Base-by-base conservation (phyloP, 805 yeast species). In the Kodamaea kaohsiungensis region DNA sequence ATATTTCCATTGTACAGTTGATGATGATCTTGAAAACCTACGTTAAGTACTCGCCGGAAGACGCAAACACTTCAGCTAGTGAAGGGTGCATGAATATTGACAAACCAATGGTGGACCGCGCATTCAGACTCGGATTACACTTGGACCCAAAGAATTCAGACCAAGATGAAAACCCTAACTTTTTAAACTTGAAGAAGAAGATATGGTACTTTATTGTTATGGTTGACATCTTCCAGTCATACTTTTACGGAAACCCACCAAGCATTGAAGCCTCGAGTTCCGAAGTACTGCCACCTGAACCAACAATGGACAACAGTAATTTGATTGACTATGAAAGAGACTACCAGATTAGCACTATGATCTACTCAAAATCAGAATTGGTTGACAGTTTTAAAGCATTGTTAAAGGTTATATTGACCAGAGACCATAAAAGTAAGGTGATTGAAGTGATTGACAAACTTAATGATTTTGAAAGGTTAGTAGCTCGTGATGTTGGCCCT, bases 61-160 rank as follows among this genome's bases (percentile, higher is more conserved):
- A 43, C 22, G 43, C 43, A 13, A 19, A 39, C 18, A 16, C 25
- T 10, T 13, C 49, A 15, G 48, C 48, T 27, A 53, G 40, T 7
- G 45, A 43, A n/a, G 48, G 48, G 10, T 18, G 51, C 4, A 17
- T 53, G 27, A 25, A 19, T 33, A n/a, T 50, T 7, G 52, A 46
- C 19, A 40, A 40, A 2, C 39, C 12, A 4, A 43, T 62, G 33
- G 45, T 65, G 27, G 56, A 62, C n/a, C 55, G 59, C 53, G 65
- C 68, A 12, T 56, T 56, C 52, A 50, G 53, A 8, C 39, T 63
- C 6, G 65, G 65, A 7, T 51, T 65, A 13, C 65, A 65, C 48
- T 49, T 62, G 3, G 63, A 62, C 40, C 63, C 65, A 1, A 56
- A 57, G 10, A 53, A 56, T 10, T 54, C 55, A 16, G 43, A 51